Percentiles rank a stretch among this genome's conserved stretches.
Conservation (phyloP, 2,329 filamentous ascomycete genomes). For the Alternaria gaisen region DNA sequence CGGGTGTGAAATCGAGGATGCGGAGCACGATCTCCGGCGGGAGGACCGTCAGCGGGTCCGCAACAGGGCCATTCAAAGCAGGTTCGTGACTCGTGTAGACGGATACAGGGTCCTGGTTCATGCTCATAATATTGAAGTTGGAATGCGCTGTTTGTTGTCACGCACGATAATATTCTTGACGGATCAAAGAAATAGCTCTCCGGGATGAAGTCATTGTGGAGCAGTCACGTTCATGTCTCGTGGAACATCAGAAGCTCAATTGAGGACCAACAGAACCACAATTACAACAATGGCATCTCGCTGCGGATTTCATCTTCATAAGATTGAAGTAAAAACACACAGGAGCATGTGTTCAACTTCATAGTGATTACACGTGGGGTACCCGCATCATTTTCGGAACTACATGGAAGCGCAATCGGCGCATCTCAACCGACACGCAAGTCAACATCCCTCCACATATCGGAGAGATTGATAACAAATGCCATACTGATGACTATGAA, state of each 20-base stretch:
- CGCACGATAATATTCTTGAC: constrained; percentile 3
- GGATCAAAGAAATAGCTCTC: constrained; percentile 5
- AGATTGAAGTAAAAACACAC: not conserved
- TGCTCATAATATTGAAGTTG: not conserved
- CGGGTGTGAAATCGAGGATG: constrained; percentile 16
- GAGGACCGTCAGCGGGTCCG: constrained; percentile 14
- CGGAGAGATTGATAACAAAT: constrained; percentile 4
- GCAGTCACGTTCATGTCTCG: constrained; percentile 7
- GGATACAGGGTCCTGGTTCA: not conserved
- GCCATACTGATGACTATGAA: not conserved
- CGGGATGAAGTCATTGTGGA: constrained; percentile 19
- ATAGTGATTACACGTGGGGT: not conserved
- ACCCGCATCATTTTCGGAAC: not conserved
- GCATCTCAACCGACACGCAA: not conserved
- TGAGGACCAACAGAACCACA: not conserved
- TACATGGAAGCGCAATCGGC: not conserved
- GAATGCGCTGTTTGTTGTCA: not conserved
- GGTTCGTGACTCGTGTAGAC: not conserved
- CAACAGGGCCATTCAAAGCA: not conserved
- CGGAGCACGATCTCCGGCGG: constrained; percentile 18
- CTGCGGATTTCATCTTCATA: not conserved
- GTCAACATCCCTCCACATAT: not conserved
- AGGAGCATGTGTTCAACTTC: too few species aligned
- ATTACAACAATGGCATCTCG: not conserved
- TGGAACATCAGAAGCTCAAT: not conserved